Percentiles rank a stretch among this genome's conserved stretches.
phyloP scores from a whole-genome alignment of 192 early-diverging fungal species.

The Ramicandelaber brevisporus region DNA sequence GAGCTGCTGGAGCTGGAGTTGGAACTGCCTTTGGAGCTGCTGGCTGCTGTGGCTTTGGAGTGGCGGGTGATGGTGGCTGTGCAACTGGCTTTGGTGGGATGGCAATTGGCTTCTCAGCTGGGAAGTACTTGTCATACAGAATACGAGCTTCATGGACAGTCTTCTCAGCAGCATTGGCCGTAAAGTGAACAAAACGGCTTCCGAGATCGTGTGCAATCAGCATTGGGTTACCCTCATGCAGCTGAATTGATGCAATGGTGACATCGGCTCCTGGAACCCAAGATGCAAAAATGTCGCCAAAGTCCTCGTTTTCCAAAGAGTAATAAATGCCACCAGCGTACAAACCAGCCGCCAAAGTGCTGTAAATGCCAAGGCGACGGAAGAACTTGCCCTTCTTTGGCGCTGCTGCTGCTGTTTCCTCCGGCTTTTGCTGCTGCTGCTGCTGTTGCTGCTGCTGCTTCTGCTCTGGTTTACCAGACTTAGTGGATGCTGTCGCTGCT shows the following conservation, averaged over 20 bases:
- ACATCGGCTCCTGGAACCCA: slow-evolving; percentile 26
- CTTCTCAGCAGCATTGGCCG: slow-evolving; percentile 1
- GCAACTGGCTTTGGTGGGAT: background rate
- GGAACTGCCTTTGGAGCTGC: no score
- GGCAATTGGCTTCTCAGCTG: slow-evolving; percentile 9
- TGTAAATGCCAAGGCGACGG: no score
- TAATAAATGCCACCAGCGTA: slow-evolving; percentile 26
- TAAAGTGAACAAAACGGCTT: slow-evolving; percentile 19
- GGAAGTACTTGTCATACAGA: slow-evolving; percentile 17
- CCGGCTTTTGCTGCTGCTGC: no score
- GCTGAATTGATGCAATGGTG: slow-evolving; percentile 20
- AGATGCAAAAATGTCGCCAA: slow-evolving; percentile 25
- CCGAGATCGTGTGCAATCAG: slow-evolving; percentile 24
- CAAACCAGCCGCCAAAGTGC: slow-evolving; percentile 7
- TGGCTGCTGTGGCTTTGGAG: background rate
- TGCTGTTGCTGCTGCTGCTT: no score
- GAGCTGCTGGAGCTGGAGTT: background rate
- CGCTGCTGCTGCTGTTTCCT: no score
- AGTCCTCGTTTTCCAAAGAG: slow-evolving; percentile 20
- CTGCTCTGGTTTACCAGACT: no score
- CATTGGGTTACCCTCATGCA: slow-evolving; percentile 17
- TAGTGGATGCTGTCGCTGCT: no score
- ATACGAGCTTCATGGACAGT: no score
- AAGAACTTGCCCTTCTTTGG: no score
- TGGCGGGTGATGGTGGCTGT: background rate